Conservation (phyloP, 1,139 yeast species). For the Taphrina pruni region DNA sequence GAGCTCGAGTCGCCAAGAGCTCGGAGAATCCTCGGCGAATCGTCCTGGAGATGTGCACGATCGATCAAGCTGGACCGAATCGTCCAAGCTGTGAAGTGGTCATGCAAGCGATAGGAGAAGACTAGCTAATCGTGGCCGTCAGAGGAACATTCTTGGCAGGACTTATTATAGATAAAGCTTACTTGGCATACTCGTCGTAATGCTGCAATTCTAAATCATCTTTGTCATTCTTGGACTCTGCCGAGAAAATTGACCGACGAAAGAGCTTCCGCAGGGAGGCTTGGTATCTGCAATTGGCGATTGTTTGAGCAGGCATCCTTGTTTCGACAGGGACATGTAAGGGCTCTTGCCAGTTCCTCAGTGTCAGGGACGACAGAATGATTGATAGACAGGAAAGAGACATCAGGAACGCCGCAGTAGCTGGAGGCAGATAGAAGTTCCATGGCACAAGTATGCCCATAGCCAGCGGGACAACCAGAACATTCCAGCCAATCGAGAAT, state of each 20-base stretch:
- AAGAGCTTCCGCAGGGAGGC: neutral
- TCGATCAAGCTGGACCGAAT: no score
- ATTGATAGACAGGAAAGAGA: slow-evolving; percentile 91
- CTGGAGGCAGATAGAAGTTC: slow-evolving; percentile 80
- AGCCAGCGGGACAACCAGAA: slow-evolving; percentile 90
- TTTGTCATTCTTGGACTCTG: neutral
- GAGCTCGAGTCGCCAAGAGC: no score
- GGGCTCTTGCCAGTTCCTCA: slow-evolving; percentile 54
- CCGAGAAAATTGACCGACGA: neutral
- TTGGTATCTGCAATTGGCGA: neutral
- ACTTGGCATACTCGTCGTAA: no score
- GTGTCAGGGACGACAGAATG: slow-evolving; percentile 73
- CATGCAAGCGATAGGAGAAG: no score
- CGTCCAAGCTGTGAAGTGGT: no score
- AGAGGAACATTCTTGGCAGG: no score
- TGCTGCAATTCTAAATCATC: neutral
- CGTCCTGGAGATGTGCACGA: neutral
- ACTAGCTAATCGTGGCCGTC: no score
- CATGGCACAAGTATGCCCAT: slow-evolving; percentile 88
- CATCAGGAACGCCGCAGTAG: slow-evolving; percentile 91
- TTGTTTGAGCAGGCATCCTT: neutral
- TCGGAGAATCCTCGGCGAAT: no score
- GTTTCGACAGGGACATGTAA: neutral
- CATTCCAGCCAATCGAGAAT: slow-evolving; percentile 85
- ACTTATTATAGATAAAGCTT: no score